Conservation (phyloP, 768 basidiomycete genomes). For the Russula sp. region DNA sequence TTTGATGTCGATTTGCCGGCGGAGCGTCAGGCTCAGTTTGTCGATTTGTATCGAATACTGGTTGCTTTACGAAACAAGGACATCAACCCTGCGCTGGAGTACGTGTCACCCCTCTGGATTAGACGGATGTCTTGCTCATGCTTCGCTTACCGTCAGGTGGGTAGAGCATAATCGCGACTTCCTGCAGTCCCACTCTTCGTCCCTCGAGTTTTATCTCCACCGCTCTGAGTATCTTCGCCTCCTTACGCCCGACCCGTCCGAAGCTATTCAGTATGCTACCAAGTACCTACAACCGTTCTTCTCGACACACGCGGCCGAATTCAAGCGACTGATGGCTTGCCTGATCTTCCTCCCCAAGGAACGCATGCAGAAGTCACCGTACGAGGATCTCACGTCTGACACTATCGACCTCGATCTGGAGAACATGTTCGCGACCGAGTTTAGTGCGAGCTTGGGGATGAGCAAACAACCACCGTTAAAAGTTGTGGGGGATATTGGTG, state of each 20-base stretch:
- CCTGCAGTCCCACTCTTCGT: slow-evolving; percentile 62
- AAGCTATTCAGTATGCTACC: slow-evolving; percentile 73
- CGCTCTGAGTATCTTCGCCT: slow-evolving; percentile 85
- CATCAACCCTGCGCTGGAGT: slow-evolving; percentile 76
- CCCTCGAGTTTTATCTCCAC: slow-evolving; percentile 86
- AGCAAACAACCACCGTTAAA: slow-evolving; percentile 82
- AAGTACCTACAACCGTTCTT: slow-evolving; percentile 59
- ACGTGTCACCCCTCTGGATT: slow-evolving; percentile 27
- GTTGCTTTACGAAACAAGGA: slow-evolving; percentile 59
- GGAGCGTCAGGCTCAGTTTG: slow-evolving; percentile 50
- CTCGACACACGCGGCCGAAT: slow-evolving; percentile 52
- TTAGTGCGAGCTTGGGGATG: slow-evolving; percentile 81
- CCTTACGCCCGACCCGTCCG: slow-evolving; percentile 52
- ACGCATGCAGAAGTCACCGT: slow-evolving; percentile 62
- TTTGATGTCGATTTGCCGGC: slow-evolving; percentile 51
- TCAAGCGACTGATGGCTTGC: slow-evolving; percentile 65
- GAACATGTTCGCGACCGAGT: slow-evolving; percentile 82
- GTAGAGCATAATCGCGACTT: slow-evolving; percentile 57
- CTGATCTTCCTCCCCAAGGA: slow-evolving; percentile 64
- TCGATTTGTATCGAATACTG: slow-evolving; percentile 67
- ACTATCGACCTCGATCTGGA: slow-evolving; percentile 73
- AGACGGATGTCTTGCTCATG: slow-evolving; percentile 2
- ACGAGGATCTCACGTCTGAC: slow-evolving; percentile 66
- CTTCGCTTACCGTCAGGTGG: slow-evolving; percentile 57
- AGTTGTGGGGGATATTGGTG: slow-evolving; percentile 90